Conservation (phyloP, 2,329 filamentous ascomycete genomes). For the Hortaea sp. region DNA sequence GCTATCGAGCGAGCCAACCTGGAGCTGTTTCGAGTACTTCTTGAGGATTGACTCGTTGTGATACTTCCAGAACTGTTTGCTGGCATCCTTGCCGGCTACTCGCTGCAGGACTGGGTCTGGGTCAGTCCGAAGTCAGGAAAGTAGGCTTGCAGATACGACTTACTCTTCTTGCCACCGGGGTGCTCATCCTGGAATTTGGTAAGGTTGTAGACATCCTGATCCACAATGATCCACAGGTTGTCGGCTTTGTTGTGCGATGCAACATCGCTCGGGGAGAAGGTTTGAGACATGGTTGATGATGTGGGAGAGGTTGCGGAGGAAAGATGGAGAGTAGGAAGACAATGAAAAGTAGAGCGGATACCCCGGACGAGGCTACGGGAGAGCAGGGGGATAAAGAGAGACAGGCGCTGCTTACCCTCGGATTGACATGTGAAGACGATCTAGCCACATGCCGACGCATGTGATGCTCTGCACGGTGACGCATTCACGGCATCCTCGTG, state of each 20-base stretch:
- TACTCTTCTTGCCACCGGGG: conserved; percentile 55
- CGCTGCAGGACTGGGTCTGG: conserved; percentile 47
- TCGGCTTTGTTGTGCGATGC: conserved; percentile 82
- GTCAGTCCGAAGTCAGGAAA: not conserved
- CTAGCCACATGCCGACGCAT: not conserved
- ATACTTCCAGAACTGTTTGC: conserved; percentile 60
- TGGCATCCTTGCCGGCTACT: conserved; percentile 57
- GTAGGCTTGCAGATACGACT: conserved; percentile 1
- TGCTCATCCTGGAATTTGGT: conserved; percentile 53
- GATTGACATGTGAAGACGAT: not conserved
- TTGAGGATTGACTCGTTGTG: conserved; percentile 74
- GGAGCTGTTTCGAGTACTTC: conserved; percentile 69
- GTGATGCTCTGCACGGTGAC: not conserved
- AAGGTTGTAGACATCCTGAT: conserved; percentile 91
- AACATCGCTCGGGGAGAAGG: conserved; percentile 75
- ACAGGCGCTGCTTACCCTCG: not conserved
- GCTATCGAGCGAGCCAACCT: conserved; percentile 77
- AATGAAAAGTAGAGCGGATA: not conserved
- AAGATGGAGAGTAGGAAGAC: not conserved
- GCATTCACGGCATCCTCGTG: not conserved
- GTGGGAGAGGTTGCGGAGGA: not conserved
- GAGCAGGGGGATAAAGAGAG: not conserved
- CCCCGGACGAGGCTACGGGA: not conserved
- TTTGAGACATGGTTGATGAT: conserved; percentile 65
- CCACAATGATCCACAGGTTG: conserved; percentile 80